Conservation (phyloP, 345 rosid genomes). For the Rhodamnia rubescens region DNA sequence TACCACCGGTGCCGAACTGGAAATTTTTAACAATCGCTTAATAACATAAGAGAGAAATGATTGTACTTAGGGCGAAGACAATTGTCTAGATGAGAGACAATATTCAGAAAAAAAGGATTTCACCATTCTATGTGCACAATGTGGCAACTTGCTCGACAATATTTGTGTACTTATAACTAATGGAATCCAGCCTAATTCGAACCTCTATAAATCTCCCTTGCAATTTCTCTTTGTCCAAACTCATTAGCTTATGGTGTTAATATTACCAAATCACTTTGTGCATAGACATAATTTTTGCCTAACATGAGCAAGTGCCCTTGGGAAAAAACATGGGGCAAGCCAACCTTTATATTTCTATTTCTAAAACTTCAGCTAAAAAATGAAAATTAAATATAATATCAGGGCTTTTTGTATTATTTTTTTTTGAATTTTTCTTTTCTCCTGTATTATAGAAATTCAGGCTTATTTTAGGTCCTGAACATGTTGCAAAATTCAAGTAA, state of each 20-base stretch:
- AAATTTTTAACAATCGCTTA: too few relatives aligned
- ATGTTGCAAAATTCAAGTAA: not conserved
- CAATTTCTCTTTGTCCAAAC: not conserved
- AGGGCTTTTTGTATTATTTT: too few relatives aligned
- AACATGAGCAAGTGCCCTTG: not conserved
- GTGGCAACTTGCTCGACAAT: not conserved
- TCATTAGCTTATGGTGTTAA: not conserved
- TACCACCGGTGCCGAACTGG: rapidly evolving
- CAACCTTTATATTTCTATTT: too few relatives aligned
- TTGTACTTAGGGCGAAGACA: not conserved
- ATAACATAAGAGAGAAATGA: not conserved
- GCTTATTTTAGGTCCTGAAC: not conserved
- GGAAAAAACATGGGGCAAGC: not conserved
- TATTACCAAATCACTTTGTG: not conserved
- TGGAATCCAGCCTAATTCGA: not conserved
- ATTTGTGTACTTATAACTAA: not conserved
- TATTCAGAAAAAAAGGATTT: not conserved
- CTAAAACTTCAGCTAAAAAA: too few relatives aligned
- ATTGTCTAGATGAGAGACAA: not conserved
- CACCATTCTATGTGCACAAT: not conserved
- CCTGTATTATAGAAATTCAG: too few relatives aligned
- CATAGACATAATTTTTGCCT: not conserved
- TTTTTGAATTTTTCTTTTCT: too few relatives aligned
- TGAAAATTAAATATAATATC: too few relatives aligned
- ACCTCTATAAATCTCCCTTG: not conserved